Conservation (phyloP, 2,329 filamentous ascomycete genomes). For the Chaetomium olivaceum region DNA sequence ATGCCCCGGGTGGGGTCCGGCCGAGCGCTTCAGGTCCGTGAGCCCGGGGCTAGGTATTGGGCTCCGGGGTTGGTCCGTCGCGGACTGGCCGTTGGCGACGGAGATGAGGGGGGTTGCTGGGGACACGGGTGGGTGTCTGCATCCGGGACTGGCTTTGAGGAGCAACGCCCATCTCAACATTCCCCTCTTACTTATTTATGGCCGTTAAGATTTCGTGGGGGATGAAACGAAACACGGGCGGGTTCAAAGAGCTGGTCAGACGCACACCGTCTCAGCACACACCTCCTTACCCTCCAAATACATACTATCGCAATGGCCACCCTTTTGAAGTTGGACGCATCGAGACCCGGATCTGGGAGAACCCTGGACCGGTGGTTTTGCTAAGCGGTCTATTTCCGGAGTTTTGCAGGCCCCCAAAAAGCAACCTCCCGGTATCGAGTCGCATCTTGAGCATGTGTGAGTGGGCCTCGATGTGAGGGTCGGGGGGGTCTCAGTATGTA, state of each 20-base stretch:
- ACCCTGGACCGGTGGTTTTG: neutral
- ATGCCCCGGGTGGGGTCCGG: neutral
- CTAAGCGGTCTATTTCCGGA: neutral
- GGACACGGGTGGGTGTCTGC: neutral
- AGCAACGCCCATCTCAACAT: neutral
- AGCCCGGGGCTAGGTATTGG: neutral
- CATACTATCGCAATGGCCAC: neutral
- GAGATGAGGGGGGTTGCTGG: neutral
- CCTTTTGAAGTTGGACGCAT: neutral
- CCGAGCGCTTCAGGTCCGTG: neutral
- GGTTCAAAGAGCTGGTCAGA: neutral
- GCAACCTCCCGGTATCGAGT: neutral
- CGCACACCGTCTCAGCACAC: constrained; percentile 6
- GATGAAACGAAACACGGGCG: constrained; percentile 1
- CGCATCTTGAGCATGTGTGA: neutral
- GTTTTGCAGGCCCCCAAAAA: neutral
- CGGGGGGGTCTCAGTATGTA: neutral
- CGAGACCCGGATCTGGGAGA: neutral
- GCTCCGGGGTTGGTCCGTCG: neutral
- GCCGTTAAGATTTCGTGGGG: neutral
- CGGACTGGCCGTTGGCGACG: too few relatives aligned
- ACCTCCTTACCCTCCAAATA: neutral
- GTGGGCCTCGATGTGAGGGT: neutral
- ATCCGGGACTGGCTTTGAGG: neutral
- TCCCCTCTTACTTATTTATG: neutral